Base-by-base conservation (phyloP, 176 grass and related monocot species). In the Metroxylon sagu region DNA sequence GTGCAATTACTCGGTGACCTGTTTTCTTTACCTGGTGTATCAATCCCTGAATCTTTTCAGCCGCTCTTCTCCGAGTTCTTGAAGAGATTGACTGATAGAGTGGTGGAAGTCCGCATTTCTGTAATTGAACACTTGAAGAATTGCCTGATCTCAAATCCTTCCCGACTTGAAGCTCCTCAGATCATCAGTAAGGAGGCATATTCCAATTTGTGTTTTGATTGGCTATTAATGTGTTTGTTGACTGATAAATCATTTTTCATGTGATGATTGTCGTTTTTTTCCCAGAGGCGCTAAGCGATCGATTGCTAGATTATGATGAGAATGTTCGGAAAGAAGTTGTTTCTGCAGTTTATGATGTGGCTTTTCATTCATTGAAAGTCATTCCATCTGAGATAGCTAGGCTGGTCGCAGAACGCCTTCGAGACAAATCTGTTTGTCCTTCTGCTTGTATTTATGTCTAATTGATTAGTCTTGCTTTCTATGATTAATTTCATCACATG, bases 291-390 rank as follows among this genome's bases (percentile, higher is more conserved):
- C 76, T 98, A 59, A 83, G 84, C 79, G 94, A 89, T 68, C 77
- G 94, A 70, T 76, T 98, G 76, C 56, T 93, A 52, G 94, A 98
- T 83, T 98, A 88, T 52, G 94, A 93, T 81, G 94, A 98, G 78
- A 93, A 76, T 71, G 88, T 98, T 58, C 73, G 94, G 50, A 92
- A 98, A 66, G 77, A 83, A 66, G 94, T 93, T 52, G 88, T 98
- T 65, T 66, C 76, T 70, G 82, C 94, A 76, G 55, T 98, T 76
- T 98, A 71, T 80, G 88, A 98, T 80, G 75, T 93, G 65, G 82
- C 85, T 73, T 85, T 71, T 55, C 76, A 93, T 79, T 88, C 74
- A 54, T 79, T 83, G 67, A 77, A 75, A 63, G 71, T 69, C 60
- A 72, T 98, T 80, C 74, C 84, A 76, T 15, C 73, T 81, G 88